Conservation (phyloP, 495 filamentous ascomycete genomes). For the Tetracladium setigerum region DNA sequence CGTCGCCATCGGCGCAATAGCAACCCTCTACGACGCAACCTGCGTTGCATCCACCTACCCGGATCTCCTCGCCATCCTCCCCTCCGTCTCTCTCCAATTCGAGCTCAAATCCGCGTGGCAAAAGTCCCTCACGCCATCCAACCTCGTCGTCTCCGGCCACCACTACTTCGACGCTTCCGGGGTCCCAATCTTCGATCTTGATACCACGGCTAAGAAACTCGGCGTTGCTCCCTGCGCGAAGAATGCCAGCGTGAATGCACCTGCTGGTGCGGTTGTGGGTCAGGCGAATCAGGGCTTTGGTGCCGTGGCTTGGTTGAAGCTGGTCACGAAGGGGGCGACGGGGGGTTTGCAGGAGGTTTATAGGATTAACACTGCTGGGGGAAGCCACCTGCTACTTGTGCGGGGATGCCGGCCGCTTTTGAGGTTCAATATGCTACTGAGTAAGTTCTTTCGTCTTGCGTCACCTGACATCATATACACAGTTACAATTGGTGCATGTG, state of each 20-base stretch:
- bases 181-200: conserved; percentile 74
- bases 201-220: conserved; percentile 40
- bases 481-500: no score
- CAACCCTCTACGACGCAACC: conserved; percentile 79
- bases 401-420: conserved; percentile 53
- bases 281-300: conserved; percentile 41
- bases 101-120: conserved; percentile 28
- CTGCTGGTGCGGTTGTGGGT: conserved; percentile 45
- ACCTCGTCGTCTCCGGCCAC: conserved; percentile 58
- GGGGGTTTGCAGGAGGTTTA: conserved; percentile 67
- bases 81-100: conserved; percentile 48
- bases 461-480: no score
- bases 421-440: conserved; percentile 74
- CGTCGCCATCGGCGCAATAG: conserved; percentile 63
- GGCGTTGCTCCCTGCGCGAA: conserved; percentile 58
- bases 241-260: conserved; percentile 45
- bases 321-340: conserved; percentile 44
- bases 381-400: conserved; percentile 70
- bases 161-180: conserved; percentile 67
- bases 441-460: conserved; percentile 52
- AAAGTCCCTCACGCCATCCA: conserved; percentile 37
- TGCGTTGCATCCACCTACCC: conserved; percentile 66
- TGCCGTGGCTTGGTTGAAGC: conserved; percentile 69
- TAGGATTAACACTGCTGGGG: conserved; percentile 79
- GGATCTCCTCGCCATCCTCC: conserved; percentile 49